phyloP scores from a whole-genome alignment of 192 early-diverging fungal species.

The Coemansia sp. region DNA sequence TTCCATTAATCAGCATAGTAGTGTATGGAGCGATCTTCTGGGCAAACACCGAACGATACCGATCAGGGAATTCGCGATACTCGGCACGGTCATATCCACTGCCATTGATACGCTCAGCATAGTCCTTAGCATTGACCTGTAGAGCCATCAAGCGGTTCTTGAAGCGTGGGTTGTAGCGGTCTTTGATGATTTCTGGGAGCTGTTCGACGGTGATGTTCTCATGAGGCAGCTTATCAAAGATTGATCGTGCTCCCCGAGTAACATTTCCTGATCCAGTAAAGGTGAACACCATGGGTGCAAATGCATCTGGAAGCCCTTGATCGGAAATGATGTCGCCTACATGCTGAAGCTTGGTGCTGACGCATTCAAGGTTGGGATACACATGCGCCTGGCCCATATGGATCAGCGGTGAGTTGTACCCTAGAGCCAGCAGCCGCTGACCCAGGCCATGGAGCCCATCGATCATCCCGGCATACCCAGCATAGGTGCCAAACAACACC shows the following conservation, averaged over 20 bases:
- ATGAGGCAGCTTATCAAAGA: slow-evolving; percentile 90
- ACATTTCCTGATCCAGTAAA: slow-evolving; percentile 94
- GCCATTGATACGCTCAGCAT: slow-evolving; percentile 74
- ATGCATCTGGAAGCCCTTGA: slow-evolving; percentile 81
- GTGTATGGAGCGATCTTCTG: slow-evolving; percentile 90
- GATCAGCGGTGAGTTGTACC: slow-evolving; percentile 94
- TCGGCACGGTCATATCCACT: slow-evolving; percentile 59
- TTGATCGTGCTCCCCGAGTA: slow-evolving; percentile 80
- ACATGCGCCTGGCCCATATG: slow-evolving; percentile 72
- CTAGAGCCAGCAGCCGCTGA: slow-evolving; percentile 81
- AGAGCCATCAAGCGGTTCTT: slow-evolving; percentile 55
- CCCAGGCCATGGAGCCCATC: slow-evolving; percentile 91
- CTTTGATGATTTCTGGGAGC: slow-evolving; percentile 56
- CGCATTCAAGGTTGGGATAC: slow-evolving; percentile 65
- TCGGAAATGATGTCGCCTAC: slow-evolving; percentile 80
- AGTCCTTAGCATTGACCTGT: slow-evolving; percentile 77
- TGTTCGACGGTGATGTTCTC: slow-evolving; percentile 78
- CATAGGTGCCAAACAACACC: slow-evolving; percentile 90
- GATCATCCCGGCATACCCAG: slow-evolving; percentile 94
- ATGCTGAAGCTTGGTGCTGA: slow-evolving; percentile 57
- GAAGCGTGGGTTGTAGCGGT: slow-evolving; percentile 67
- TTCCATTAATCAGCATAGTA: slow-evolving; percentile 85
- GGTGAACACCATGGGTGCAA: slow-evolving; percentile 87
- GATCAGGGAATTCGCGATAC: slow-evolving; percentile 75
- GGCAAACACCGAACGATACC: slow-evolving; percentile 77